These are phyloP conservation scores for Fusarium tuaranense DNA, from an alignment of 2,329 filamentous ascomycete species.

Conservation along the genomic window DNA sequence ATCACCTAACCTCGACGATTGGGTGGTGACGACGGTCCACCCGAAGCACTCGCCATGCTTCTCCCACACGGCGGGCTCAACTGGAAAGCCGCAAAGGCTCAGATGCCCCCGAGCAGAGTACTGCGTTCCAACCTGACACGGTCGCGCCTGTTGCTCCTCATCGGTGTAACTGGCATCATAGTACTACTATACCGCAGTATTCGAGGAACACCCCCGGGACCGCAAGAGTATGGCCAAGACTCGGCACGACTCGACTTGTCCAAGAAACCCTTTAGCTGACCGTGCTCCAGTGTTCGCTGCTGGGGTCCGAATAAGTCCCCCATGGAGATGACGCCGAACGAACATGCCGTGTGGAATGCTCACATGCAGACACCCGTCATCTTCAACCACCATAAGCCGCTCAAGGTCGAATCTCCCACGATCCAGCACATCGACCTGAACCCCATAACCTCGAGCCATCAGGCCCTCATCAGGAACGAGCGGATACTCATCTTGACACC, in stretches of 20 bases:
- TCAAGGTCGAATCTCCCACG: slow-evolving; percentile 83
- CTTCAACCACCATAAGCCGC: slow-evolving; percentile 93
- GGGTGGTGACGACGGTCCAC: slow-evolving; percentile 31
- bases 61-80: slow-evolving; percentile 88
- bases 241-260: neutral
- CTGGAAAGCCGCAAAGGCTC: slow-evolving; percentile 90
- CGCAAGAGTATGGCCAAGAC: slow-evolving; percentile 79
- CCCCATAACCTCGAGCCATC: slow-evolving; percentile 80
- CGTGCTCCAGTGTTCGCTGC: slow-evolving; percentile 84
- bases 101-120: slow-evolving; percentile 81
- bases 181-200: slow-evolving; percentile 91
- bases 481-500: slow-evolving; percentile 92
- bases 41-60: slow-evolving; percentile 73
- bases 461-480: slow-evolving; percentile 85
- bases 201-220: slow-evolving; percentile 81
- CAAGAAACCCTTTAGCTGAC: slow-evolving; percentile 43
- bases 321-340: slow-evolving; percentile 93
- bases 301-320: slow-evolving; percentile 96
- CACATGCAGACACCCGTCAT: slow-evolving; percentile 93
- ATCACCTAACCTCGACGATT: slow-evolving; percentile 14
- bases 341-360: slow-evolving; percentile 88
- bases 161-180: slow-evolving; percentile 77
- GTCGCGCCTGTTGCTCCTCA: slow-evolving; percentile 80
- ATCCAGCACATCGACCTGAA: slow-evolving; percentile 90
- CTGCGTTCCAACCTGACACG: slow-evolving; percentile 77